Conservation (phyloP, 1,284 basidiomycete genomes). For the Sanghuangporus sanghuang region DNA sequence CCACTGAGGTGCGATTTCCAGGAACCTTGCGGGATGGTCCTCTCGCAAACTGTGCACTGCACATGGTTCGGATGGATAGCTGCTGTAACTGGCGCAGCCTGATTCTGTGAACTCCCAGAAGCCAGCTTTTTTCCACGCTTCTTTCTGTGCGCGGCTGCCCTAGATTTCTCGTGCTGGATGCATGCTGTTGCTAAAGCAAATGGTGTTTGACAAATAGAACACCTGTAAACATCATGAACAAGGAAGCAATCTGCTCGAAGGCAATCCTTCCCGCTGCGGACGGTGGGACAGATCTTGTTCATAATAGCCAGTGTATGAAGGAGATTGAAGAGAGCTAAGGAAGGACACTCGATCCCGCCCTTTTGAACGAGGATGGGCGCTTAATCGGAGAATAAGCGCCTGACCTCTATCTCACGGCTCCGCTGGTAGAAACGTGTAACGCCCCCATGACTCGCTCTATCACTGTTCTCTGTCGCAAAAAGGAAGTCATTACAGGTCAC, state of each 20-base stretch:
- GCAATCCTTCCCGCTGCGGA: background rate
- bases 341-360: no score
- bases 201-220: background rate
- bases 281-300: background rate
- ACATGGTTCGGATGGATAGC: no score
- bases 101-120: no score
- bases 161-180: background rate
- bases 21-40: no score
- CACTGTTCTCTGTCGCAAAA: background rate
- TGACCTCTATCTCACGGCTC: background rate
- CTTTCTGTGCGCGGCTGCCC: no score
- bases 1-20: background rate
- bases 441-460: background rate
- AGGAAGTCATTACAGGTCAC: background rate
- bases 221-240: background rate
- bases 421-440: background rate
- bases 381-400: background rate
- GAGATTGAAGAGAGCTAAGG: no score
- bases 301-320: no score
- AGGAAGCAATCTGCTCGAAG: background rate
- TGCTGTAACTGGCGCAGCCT: no score
- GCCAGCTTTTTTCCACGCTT: no score
- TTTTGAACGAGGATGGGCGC: background rate
- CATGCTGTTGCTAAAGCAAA: background rate
- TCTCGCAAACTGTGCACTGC: no score